Percentiles rank a stretch among this genome's conserved stretches.
Evolutionary conservation across 2,329 filamentous ascomycete genomes (phyloP).

Genomic region (Chrysosporium queenslandicum): DNA sequence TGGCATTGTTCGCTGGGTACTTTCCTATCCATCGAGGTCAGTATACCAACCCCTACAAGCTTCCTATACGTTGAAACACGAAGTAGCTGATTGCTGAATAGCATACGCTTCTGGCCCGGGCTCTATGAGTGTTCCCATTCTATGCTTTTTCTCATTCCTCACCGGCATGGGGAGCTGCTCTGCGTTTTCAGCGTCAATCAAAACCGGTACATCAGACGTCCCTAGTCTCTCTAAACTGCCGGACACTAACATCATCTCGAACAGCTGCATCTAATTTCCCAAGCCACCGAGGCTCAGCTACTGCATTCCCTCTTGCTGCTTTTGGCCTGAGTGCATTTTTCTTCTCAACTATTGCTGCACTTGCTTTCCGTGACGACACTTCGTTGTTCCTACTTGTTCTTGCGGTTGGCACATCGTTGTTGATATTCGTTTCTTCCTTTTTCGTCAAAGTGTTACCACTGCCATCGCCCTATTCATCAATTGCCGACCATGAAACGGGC

Average conservation of each 20-base stretch:
- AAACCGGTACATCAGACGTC: slow-evolving; percentile 45
- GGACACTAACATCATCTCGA: neutral
- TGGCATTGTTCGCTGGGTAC: slow-evolving; percentile 69
- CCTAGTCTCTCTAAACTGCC: too few relatives aligned
- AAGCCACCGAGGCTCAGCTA: slow-evolving; percentile 80
- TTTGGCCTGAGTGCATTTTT: slow-evolving; percentile 96
- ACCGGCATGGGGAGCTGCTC: slow-evolving; percentile 82
- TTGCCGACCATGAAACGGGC: slow-evolving; percentile 31
- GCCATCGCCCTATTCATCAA: slow-evolving; percentile 36
- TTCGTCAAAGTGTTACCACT: slow-evolving; percentile 68
- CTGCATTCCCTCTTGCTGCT: slow-evolving; percentile 81
- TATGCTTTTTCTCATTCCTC: slow-evolving; percentile 77
- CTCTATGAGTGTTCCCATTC: slow-evolving; percentile 44
- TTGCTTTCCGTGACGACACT: slow-evolving; percentile 75
- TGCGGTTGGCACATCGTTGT: slow-evolving; percentile 63
- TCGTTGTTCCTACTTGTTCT: slow-evolving; percentile 71
- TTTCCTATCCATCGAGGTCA: slow-evolving; percentile 62
- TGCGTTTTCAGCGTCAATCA: slow-evolving; percentile 81
- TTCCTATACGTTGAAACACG: neutral
- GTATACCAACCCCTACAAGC: slow-evolving; percentile 5
- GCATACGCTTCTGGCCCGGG: slow-evolving; percentile 63
- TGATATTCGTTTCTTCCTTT: slow-evolving; percentile 70
- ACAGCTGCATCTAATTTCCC: slow-evolving; percentile 82
- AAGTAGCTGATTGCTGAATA: slow-evolving; percentile 27
- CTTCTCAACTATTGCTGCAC: slow-evolving; percentile 69